Percentiles rank a stretch among this genome's conserved stretches.
phyloP scores from a whole-genome alignment of 2,329 filamentous ascomycete species.

The Fusarium lateritium region DNA sequence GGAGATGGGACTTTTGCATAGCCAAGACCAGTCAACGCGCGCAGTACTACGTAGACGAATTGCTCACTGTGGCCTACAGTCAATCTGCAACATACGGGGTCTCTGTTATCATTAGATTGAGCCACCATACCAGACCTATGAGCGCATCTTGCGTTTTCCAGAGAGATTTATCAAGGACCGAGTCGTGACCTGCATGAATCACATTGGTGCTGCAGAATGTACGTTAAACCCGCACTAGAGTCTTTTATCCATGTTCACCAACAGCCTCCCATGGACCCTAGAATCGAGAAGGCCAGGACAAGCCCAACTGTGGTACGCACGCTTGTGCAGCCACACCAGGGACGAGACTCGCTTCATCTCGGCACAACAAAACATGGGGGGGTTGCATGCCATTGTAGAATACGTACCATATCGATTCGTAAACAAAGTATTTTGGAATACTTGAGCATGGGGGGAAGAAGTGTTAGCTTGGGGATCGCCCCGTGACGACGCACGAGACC shows the following conservation, averaged over 20 bases:
- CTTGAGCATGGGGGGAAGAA: slow-evolving; percentile 16
- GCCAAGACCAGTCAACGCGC: slow-evolving; percentile 20
- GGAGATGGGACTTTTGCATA: slow-evolving; percentile 1
- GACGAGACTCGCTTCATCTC: slow-evolving; percentile 38
- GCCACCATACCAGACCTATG: slow-evolving; percentile 3
- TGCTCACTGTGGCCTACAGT: slow-evolving; percentile 27
- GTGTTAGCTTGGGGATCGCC: slow-evolving; percentile 24
- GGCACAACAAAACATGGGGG: slow-evolving; percentile 35
- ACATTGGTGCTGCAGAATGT: slow-evolving; percentile 36
- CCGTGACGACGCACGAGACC: slow-evolving; percentile 48
- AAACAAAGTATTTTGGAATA: slow-evolving; percentile 1
- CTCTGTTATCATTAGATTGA: slow-evolving; percentile 8
- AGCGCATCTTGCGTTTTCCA: slow-evolving; percentile 12
- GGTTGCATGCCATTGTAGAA: slow-evolving; percentile 1
- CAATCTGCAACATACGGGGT: slow-evolving; percentile 11
- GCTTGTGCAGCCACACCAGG: slow-evolving; percentile 29
- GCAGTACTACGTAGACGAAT: slow-evolving; percentile 2
- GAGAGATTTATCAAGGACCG: slow-evolving; percentile 19
- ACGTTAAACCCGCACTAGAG: slow-evolving; percentile 18
- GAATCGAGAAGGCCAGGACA: slow-evolving; percentile 21
- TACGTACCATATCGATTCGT: slow-evolving; percentile 1
- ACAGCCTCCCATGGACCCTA: slow-evolving; percentile 1
- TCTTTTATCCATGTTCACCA: slow-evolving; percentile 19
- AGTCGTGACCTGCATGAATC: slow-evolving; percentile 50
- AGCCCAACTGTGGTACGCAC: slow-evolving; percentile 15